These are phyloP conservation scores for Capsicum pubescens DNA, from an alignment of 257 asterid species.

Conservation along the genomic window DNA sequence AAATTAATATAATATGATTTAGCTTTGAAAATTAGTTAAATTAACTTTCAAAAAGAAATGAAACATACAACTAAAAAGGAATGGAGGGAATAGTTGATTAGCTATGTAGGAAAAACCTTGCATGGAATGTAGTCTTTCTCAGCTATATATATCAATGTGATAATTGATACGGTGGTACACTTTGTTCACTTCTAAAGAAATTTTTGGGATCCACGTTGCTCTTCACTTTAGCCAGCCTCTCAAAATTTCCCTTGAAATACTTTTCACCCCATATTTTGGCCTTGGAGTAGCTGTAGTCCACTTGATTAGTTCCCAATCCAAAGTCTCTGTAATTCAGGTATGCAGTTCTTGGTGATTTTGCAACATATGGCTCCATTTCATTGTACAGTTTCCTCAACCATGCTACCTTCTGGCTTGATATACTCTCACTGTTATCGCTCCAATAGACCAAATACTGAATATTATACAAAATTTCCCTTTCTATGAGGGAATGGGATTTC, in stretches of 20 bases:
- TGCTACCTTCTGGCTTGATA: conserved; percentile 28
- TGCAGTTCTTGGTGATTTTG: conserved; percentile 11
- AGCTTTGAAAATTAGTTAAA: too few species aligned
- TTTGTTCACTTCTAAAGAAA: conserved; percentile 22
- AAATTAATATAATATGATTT: too few species aligned
- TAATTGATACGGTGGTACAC: conserved; percentile 10
- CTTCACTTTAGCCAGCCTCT: conserved; percentile 1
- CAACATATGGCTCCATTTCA: conserved; percentile 34
- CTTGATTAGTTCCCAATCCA: not conserved
- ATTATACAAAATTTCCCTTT: conserved; percentile 38
- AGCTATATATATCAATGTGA: conserved; percentile 30
- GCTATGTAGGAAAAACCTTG: conserved; percentile 29
- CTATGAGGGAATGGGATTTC: conserved; percentile 43
- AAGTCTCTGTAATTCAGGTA: not conserved
- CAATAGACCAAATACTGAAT: conserved; percentile 30
- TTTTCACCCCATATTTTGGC: conserved; percentile 23
- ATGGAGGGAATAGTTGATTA: too few species aligned
- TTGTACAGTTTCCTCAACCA: conserved; percentile 36
- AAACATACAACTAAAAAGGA: too few species aligned
- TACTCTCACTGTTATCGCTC: conserved; percentile 20
- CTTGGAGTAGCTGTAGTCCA: not conserved
- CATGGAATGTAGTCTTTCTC: not conserved
- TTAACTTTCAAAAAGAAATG: too few species aligned
- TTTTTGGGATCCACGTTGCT: conserved; percentile 15
- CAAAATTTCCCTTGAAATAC: conserved; percentile 1